phyloP scores from a whole-genome alignment of 1,139 yeast genomes.

The Geotrichum cucujoidarum region DNA sequence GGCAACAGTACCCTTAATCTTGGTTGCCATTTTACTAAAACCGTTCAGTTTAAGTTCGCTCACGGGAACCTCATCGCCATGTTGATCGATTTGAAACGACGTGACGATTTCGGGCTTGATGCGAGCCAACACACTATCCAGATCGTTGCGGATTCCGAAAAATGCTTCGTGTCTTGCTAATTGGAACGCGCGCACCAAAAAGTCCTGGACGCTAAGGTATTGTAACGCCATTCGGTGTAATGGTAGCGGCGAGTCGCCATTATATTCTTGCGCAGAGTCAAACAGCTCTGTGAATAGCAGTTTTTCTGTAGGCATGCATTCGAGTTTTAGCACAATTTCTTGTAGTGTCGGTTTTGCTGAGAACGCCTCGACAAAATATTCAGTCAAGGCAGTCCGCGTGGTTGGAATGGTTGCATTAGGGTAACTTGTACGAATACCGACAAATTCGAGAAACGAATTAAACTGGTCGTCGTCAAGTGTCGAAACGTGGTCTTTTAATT shows the following conservation, averaged over 20 bases:
- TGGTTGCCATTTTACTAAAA: constrained; percentile 34
- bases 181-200: constrained; percentile 32
- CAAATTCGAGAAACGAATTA: constrained; percentile 19
- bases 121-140: constrained; percentile 28
- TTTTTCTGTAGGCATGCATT: constrained; percentile 25
- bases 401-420: constrained; percentile 11
- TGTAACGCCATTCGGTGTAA: constrained; percentile 29
- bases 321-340: constrained; percentile 10
- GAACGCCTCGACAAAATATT: constrained; percentile 24
- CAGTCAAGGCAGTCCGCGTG: constrained; percentile 19
- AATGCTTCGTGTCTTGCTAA: constrained; percentile 26
- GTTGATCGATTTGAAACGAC: constrained; percentile 15
- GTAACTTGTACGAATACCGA: constrained; percentile 21
- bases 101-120: constrained; percentile 25
- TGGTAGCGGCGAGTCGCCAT: constrained; percentile 22
- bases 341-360: constrained; percentile 17
- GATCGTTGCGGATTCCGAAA: constrained; percentile 29
- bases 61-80: constrained; percentile 17
- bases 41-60: constrained; percentile 26
- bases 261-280: constrained; percentile 5
- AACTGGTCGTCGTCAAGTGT: constrained; percentile 27
- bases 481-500: constrained; percentile 30
- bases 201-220: constrained; percentile 39
- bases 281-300: constrained; percentile 13
- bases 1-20: constrained; percentile 24